Percentiles rank a stretch among this genome's conserved stretches.
phyloP scores from a whole-genome alignment of 1,284 basidiomycete species.

The Cryptococcus hybrid region DNA sequence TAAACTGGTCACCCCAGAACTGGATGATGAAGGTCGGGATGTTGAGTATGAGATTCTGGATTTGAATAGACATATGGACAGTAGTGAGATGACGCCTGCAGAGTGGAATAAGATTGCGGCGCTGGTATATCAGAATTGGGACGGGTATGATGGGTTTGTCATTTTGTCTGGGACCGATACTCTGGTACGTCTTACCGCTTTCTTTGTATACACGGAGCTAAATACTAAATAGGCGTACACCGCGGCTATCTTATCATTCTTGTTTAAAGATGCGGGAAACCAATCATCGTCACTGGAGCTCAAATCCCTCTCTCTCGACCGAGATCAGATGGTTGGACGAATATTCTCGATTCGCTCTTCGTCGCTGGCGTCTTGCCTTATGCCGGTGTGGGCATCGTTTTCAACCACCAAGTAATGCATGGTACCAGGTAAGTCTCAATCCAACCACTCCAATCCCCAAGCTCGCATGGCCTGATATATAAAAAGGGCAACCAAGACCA shows the following conservation, averaged over 20 bases:
- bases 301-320: constrained; percentile 45
- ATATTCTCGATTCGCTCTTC: constrained; percentile 41
- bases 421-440: constrained; percentile 25
- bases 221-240: constrained; percentile 40
- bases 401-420: constrained; percentile 40
- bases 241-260: constrained; percentile 41
- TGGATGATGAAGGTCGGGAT: constrained; percentile 31
- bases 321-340: constrained; percentile 45
- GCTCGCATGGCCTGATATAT: background rate
- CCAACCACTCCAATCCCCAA: background rate
- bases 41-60: constrained; percentile 47
- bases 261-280: constrained; percentile 44
- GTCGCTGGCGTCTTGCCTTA: constrained; percentile 42
- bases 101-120: constrained; percentile 47
- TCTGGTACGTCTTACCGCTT: constrained; percentile 22
- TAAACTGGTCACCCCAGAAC: constrained; percentile 33
- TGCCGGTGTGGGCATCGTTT: constrained; percentile 44
- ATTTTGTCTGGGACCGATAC: constrained; percentile 47
- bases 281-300: constrained; percentile 44
- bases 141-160: constrained; percentile 43
- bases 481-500: constrained; percentile 37
- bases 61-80: constrained; percentile 46
- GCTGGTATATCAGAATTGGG: constrained; percentile 43
- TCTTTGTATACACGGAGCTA: background rate
- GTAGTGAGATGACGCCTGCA: constrained; percentile 46